Evolutionary conservation across 2,329 filamentous ascomycete species (phyloP), one percentile per base, ranked within the genome.

Genomic region (Mycosphaerella sp.): DNA sequence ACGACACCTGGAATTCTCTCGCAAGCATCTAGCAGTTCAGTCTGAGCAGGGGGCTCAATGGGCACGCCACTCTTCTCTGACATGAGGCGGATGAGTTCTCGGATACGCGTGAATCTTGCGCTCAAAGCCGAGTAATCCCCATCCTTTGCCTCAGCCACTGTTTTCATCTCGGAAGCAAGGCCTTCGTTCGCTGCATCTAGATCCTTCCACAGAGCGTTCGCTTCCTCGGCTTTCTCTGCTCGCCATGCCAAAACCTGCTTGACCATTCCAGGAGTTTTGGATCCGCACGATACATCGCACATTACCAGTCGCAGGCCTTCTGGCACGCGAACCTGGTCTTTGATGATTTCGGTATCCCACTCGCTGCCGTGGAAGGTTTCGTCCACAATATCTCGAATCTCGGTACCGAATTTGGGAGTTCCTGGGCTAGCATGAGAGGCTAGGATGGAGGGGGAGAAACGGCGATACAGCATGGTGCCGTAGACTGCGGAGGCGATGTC

Each of bases 261-360:
- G 34, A 96, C 93, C 93, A 98, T 97, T 12, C 89, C 81, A 0
- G 95, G 90, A 6, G 91, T 97, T 73, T 95, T 81, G 43, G 85
- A 91, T 28, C 93, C 93, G 66, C 90, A 95, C 67, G 94, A 88
- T 6, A 98, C 93, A 66, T 98, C 93, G 65, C 89, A 95, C 85
- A 98, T 93, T 54, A 94, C 80, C 59, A 97, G 75, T 18, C 85
- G 79, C 59, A 95, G 73, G 0, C 87, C 88, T 0, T 69, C 63
- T 0, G 91, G 90, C 52, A 97, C 76, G 54, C 76, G 78, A 46
- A 91, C 82, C 13, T 76, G 79, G 4, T 84, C 81, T 62, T 88
- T 85, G 28, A 73, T 70, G 43, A 94, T 82, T 62, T 89, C 82
- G 0, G 83, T 84, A 62, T 97, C 90, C 93, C 93, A 98, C 18